These are phyloP conservation scores for Picochlorum sp. DNA, from an alignment of 139 green algal genomes.

Conservation along the genomic window DNA sequence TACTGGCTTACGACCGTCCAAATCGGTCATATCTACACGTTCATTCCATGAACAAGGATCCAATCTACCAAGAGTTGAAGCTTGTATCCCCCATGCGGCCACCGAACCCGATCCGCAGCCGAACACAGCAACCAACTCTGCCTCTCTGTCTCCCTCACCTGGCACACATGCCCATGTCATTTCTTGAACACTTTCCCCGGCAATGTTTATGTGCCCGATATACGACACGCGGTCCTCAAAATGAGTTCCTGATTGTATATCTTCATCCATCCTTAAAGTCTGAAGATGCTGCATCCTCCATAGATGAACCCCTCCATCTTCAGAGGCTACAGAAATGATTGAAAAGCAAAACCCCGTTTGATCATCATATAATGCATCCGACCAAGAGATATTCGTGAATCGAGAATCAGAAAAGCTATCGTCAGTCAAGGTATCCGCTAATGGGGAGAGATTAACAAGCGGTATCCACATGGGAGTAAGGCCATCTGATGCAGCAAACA, in stretches of 20 bases:
- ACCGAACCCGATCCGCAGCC: conserved; percentile 28
- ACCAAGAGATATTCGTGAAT: conserved; percentile 15
- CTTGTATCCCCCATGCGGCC: conserved; percentile 13
- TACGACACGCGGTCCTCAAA: conserved; percentile 12
- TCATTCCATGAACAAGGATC: neutral
- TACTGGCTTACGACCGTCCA: neutral
- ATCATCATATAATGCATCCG: conserved; percentile 1
- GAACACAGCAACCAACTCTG: conserved; percentile 16
- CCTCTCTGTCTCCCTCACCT: neutral
- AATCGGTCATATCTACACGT: neutral
- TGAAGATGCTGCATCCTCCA: conserved; percentile 25
- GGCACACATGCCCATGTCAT: neutral
- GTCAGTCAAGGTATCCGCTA: conserved; percentile 5
- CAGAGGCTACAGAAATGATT: conserved; percentile 23
- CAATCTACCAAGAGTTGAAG: neutral
- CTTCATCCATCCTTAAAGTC: neutral
- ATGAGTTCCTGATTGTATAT: neutral
- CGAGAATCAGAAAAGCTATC: conserved; percentile 1
- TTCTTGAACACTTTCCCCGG: neutral
- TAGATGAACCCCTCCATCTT: conserved; percentile 34
- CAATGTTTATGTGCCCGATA: conserved; percentile 9
- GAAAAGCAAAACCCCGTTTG: conserved; percentile 9
- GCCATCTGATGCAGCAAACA: conserved; percentile 25
- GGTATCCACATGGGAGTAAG: neutral
- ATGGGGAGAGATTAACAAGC: neutral